A percentile compares a stretch with the other conserved stretches of the same genome.
These are phyloP conservation scores for Amphirosellinia nigrospora DNA, from an alignment of 495 filamentous ascomycete species.

Conservation along the genomic window DNA sequence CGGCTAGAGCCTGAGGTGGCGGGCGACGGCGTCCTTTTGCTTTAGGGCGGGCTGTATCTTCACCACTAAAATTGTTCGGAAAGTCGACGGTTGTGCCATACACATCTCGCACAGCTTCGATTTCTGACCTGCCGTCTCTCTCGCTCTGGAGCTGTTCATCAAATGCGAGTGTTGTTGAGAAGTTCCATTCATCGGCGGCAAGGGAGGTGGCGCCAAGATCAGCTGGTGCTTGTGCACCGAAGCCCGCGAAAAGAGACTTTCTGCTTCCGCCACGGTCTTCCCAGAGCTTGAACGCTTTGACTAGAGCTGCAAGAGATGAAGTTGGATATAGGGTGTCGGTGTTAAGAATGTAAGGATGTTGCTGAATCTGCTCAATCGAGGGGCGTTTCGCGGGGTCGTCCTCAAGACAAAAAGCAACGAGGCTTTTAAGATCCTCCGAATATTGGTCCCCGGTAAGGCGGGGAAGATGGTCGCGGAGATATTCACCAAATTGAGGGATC, in stretches of 20 bases:
- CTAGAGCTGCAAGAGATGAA: slow-evolving; percentile 70
- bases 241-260: slow-evolving; percentile 77
- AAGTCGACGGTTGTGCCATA: slow-evolving; percentile 58
- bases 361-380: slow-evolving; percentile 67
- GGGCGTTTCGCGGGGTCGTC: slow-evolving; percentile 77
- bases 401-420: slow-evolving; percentile 82
- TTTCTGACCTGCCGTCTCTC: slow-evolving; percentile 37
- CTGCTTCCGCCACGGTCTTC: slow-evolving; percentile 82
- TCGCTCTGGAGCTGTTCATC: slow-evolving; percentile 63
- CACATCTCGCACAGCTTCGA: slow-evolving; percentile 56
- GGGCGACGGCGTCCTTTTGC: slow-evolving; percentile 51
- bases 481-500: slow-evolving; percentile 61
- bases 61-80: slow-evolving; percentile 43
- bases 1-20: slow-evolving; percentile 55
- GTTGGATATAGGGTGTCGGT: slow-evolving; percentile 74
- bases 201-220: slow-evolving; percentile 46
- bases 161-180: slow-evolving; percentile 85
- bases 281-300: slow-evolving; percentile 85
- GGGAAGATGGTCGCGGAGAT: slow-evolving; percentile 66
- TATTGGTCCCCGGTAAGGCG: slow-evolving; percentile 79
- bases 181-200: slow-evolving; percentile 84
- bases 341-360: slow-evolving; percentile 66
- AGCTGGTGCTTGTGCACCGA: slow-evolving; percentile 69
- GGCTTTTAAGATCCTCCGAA: slow-evolving; percentile 72
- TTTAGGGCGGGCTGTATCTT: slow-evolving; percentile 53